Evolutionary conservation across 352 stramenopile species (phyloP).

Genomic region (Phytophthora cajani): DNA sequence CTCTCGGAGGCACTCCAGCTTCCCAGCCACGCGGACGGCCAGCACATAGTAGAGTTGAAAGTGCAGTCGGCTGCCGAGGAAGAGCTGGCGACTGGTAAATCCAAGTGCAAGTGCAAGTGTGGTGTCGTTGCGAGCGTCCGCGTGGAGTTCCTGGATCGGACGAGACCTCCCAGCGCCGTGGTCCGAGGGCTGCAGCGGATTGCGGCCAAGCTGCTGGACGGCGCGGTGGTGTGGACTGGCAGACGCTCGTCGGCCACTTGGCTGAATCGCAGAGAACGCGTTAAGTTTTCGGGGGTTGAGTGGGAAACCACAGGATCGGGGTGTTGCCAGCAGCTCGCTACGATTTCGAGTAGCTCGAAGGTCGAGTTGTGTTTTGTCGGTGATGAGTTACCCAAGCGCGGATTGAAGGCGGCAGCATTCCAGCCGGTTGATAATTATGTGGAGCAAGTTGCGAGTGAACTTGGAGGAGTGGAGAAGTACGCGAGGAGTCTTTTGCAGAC

Average conservation of each 20-base stretch:
- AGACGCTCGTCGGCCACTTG: constrained; percentile 45
- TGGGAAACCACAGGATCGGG: constrained; percentile 36
- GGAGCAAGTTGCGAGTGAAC: constrained; percentile 33
- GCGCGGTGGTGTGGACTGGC: constrained; percentile 49
- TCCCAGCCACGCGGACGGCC: background rate
- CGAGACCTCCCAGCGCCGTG: constrained; percentile 47
- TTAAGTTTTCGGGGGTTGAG: constrained; percentile 41
- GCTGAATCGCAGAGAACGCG: constrained; percentile 48
- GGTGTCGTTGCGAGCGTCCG: constrained; percentile 33
- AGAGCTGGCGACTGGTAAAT: background rate
- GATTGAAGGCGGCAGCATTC: constrained; percentile 17
- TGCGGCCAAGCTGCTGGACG: constrained; percentile 44
- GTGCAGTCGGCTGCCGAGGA: constrained; percentile 10
- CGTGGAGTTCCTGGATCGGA: constrained; percentile 47
- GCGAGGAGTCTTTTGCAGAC: constrained; percentile 43
- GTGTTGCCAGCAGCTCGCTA: constrained; percentile 46
- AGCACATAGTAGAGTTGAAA: constrained; percentile 8
- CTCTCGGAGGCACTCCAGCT: constrained; percentile 40
- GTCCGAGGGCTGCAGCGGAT: constrained; percentile 44
- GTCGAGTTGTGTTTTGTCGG: constrained; percentile 43
- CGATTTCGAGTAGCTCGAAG: constrained; percentile 26
- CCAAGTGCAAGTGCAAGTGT: constrained; percentile 38
- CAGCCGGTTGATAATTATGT: constrained; percentile 37
- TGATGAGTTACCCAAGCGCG: background rate
- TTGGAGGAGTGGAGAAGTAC: constrained; percentile 54